These are phyloP conservation scores for Ophiostoma montium DNA, from an alignment of 2,329 filamentous ascomycete genomes.

Conservation along the genomic window DNA sequence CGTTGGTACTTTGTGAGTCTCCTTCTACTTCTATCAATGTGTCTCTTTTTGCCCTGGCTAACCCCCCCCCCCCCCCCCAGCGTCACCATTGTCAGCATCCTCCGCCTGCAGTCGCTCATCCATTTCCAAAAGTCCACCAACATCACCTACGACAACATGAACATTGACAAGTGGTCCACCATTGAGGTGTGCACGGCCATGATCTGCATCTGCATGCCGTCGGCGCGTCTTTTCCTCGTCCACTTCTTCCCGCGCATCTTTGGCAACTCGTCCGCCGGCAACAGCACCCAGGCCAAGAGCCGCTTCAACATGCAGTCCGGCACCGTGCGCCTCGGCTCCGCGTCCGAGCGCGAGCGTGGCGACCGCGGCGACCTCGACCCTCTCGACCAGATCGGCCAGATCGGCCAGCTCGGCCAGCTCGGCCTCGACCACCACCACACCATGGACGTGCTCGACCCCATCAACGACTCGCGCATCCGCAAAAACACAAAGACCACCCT, in stretches of 20 bases:
- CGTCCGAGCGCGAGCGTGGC: not conserved
- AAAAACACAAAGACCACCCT: not conserved
- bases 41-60: not conserved
- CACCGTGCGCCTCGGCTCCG: not conserved
- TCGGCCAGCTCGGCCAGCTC: too few species aligned
- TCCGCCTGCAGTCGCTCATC: conserved; percentile 19
- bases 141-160: conserved; percentile 19
- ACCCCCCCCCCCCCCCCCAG: not conserved
- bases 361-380: too few species aligned
- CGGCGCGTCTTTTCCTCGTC: conserved; percentile 18
- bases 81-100: conserved; percentile 22
- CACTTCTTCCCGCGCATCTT: conserved; percentile 16
- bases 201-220: conserved; percentile 22
- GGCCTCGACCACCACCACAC: not conserved
- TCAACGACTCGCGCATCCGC: not conserved
- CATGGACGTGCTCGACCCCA: not conserved
- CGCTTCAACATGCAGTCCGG: not conserved
- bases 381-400: too few species aligned
- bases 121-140: conserved; percentile 18
- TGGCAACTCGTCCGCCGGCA: not conserved
- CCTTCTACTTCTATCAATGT: not conserved
- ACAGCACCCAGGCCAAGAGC: not conserved
- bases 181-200: conserved; percentile 22
- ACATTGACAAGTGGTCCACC: conserved; percentile 21
- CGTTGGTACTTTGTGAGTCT: conserved; percentile 25